Conservation (phyloP, 106 monocot genomes). For the Platanthera zijinensis region DNA sequence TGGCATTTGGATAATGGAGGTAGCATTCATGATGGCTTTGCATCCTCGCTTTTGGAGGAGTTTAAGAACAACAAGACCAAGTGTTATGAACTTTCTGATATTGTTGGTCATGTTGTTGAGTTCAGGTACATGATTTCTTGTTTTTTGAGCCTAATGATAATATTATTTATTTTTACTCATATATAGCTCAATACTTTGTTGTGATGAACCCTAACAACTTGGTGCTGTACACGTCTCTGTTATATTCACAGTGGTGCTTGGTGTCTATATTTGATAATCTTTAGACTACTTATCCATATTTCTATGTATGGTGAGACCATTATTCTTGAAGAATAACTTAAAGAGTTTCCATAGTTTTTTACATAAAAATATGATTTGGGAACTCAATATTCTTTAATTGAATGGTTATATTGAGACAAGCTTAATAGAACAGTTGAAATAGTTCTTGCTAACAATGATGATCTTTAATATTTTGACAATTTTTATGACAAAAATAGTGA, state of each 20-base stretch:
- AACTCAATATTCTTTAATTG: neutral
- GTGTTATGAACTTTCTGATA: conserved; percentile 84
- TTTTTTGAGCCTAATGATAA: neutral
- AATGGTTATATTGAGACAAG: neutral
- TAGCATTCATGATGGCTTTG: conserved; percentile 45
- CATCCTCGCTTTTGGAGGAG: conserved; percentile 76
- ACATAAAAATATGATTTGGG: neutral
- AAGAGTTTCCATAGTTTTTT: neutral
- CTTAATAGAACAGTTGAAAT: neutral
- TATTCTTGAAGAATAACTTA: neutral
- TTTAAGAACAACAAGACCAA: conserved; percentile 90
- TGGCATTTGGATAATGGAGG: conserved; percentile 22
- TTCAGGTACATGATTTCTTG: conserved; percentile 63
- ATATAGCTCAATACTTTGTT: neutral
- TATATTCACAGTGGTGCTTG: neutral
- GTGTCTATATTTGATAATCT: neutral
- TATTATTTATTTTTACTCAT: neutral
- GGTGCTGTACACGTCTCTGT: neutral
- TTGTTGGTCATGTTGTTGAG: conserved; percentile 90
- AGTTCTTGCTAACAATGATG: neutral
- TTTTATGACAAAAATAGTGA: too few relatives aligned
- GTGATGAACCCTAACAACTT: neutral
- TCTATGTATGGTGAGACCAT: neutral
- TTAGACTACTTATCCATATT: neutral
- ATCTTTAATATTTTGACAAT: too few relatives aligned